Percentiles rank a stretch among this genome's conserved stretches.
These are phyloP conservation scores for Hypoxylon sp. DNA, from an alignment of 2,329 filamentous ascomycete species.

Conservation along the genomic window DNA sequence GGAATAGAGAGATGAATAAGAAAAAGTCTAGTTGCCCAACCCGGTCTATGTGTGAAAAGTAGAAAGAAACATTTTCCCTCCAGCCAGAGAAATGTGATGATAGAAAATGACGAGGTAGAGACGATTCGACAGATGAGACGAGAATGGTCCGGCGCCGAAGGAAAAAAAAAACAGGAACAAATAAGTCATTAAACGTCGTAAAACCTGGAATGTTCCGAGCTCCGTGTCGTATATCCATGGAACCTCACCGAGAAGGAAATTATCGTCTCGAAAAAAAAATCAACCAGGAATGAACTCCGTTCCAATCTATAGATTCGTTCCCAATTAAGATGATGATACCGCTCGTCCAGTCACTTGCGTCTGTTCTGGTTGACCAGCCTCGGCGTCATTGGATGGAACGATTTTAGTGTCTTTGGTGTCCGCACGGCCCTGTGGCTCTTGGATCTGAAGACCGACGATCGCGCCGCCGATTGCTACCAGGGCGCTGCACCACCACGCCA, in stretches of 20 bases:
- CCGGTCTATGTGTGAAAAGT: slow-evolving; percentile 36
- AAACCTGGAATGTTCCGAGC: slow-evolving; percentile 30
- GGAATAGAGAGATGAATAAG: too few species aligned
- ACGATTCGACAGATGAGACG: slow-evolving; percentile 12
- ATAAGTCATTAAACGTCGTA: slow-evolving; percentile 38
- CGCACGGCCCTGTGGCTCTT: slow-evolving; percentile 63
- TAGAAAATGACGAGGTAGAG: too few species aligned
- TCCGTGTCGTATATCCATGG: slow-evolving; percentile 16
- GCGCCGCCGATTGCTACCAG: slow-evolving; percentile 79
- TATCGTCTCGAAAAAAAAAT: slow-evolving; percentile 15
- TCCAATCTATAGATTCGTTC: slow-evolving; percentile 14
- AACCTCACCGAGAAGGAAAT: slow-evolving; percentile 29
- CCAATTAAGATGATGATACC: slow-evolving; percentile 10
- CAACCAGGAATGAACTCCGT: slow-evolving; percentile 7
- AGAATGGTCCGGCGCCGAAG: slow-evolving; percentile 28
- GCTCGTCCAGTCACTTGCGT: slow-evolving; percentile 14
- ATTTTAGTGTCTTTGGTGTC: slow-evolving; percentile 51
- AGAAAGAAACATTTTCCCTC: slow-evolving; percentile 27
- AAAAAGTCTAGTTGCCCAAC: slow-evolving; percentile 39
- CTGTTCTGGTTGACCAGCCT: slow-evolving; percentile 25
- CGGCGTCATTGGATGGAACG: slow-evolving; percentile 50
- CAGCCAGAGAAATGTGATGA: slow-evolving; percentile 29
- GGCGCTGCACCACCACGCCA: slow-evolving; percentile 93
- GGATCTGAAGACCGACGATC: slow-evolving; percentile 77
- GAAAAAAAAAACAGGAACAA: too few species aligned